phyloP scores from a whole-genome alignment of 139 green algal genomes.

The Nannochloris sp. region DNA sequence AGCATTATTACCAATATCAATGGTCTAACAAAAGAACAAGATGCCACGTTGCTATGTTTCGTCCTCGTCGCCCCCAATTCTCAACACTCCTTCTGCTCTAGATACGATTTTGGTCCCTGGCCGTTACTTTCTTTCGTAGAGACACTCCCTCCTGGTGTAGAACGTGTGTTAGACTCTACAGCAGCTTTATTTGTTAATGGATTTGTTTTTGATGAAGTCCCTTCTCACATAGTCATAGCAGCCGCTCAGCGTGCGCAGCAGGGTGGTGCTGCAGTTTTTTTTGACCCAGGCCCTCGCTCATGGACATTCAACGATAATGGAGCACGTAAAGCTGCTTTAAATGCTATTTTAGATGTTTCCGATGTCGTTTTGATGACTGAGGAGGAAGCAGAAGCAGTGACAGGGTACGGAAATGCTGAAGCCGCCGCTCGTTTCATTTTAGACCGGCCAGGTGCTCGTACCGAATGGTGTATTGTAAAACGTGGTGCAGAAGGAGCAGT shows the following conservation, averaged over 20 bases:
- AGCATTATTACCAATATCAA: no score
- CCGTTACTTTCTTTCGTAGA: slow-evolving; percentile 64
- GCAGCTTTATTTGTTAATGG: slow-evolving; percentile 68
- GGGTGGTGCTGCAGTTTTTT: slow-evolving; percentile 71
- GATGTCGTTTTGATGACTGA: slow-evolving; percentile 84
- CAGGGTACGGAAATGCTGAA: slow-evolving; percentile 49
- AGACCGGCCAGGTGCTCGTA: slow-evolving; percentile 26
- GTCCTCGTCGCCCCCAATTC: slow-evolving; percentile 61
- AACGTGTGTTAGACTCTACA: slow-evolving; percentile 29
- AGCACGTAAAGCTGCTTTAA: slow-evolving; percentile 40
- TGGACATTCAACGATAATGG: slow-evolving; percentile 52
- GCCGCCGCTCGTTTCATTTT: slow-evolving; percentile 54
- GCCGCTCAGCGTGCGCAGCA: slow-evolving; percentile 36
- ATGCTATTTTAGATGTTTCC: slow-evolving; percentile 53
- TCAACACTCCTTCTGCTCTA: slow-evolving; percentile 71
- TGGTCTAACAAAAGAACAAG: slow-evolving; percentile 11
- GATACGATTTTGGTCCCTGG: slow-evolving; percentile 90
- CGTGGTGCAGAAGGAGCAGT: slow-evolving; percentile 60
- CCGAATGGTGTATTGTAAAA: slow-evolving; percentile 81
- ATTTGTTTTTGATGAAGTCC: slow-evolving; percentile 93
- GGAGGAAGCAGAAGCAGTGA: slow-evolving; percentile 74
- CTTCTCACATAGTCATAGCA: slow-evolving; percentile 45
- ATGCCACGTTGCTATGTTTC: slow-evolving; percentile 84
- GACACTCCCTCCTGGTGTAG: neutral
- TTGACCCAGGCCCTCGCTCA: slow-evolving; percentile 80